Evolutionary conservation across 1,284 basidiomycete species (phyloP).

Genomic region (Pseudozyma sp.): DNA sequence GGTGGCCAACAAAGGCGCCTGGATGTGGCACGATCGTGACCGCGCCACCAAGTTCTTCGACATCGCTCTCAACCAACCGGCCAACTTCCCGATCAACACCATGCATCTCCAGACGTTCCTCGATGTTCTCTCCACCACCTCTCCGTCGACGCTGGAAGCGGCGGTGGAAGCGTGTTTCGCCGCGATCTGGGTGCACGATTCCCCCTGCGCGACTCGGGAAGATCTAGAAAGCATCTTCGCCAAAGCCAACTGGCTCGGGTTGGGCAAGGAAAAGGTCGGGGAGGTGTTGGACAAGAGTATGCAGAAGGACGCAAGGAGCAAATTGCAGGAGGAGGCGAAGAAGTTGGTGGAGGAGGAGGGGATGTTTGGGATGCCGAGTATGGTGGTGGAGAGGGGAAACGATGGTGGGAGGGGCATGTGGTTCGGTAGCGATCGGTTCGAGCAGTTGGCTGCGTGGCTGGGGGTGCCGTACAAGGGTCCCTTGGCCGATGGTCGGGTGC

Average conservation of each 20-base stretch:
- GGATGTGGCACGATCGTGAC: slow-evolving; percentile 55
- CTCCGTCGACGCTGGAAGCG: slow-evolving; percentile 11
- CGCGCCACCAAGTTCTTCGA: slow-evolving; percentile 55
- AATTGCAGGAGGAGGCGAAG: slow-evolving; percentile 34
- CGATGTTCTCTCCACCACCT: slow-evolving; percentile 19
- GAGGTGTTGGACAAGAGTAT: slow-evolving; percentile 25
- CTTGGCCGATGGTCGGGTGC: slow-evolving; percentile 42
- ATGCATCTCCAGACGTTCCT: slow-evolving; percentile 53
- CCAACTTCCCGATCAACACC: slow-evolving; percentile 62
- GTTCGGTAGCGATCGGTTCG: slow-evolving; percentile 58
- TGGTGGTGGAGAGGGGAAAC: slow-evolving; percentile 28
- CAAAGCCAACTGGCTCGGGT: slow-evolving; percentile 9
- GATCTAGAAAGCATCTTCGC: slow-evolving; percentile 43
- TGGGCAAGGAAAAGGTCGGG: slow-evolving; percentile 19
- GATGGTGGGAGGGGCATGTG: slow-evolving; percentile 36
- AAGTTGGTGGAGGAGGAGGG: slow-evolving; percentile 38
- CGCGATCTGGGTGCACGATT: slow-evolving; percentile 55
- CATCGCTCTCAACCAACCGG: slow-evolving; percentile 51
- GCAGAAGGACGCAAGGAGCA: slow-evolving; percentile 18
- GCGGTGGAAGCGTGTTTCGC: slow-evolving; percentile 45
- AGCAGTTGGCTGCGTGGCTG: slow-evolving; percentile 56
- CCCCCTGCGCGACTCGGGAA: slow-evolving; percentile 25
- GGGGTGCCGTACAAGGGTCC: slow-evolving; percentile 52
- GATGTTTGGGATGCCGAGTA: slow-evolving; percentile 58
- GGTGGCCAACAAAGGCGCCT: slow-evolving; percentile 61